Base-by-base conservation (phyloP, 73 alveolate species). In the Paramecium tetraurelia region DNA sequence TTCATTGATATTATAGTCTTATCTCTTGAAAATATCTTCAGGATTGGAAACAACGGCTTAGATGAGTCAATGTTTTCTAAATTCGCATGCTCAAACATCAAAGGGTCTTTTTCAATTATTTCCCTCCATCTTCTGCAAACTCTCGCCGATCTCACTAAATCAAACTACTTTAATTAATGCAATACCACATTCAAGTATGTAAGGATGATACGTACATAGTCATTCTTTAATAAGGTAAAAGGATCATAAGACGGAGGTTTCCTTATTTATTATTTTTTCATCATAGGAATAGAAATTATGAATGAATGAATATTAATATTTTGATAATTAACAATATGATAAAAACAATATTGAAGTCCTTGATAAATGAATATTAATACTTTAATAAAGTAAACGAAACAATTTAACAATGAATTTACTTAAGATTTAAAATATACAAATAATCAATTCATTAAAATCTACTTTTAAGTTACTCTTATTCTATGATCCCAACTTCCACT, bases 401-500 rank as follows among this genome's bases (percentile, higher is more conserved):
- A 35, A 7, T 35, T 35, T n/a, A n/a, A n/a, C n/a, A n/a, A n/a
- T n/a, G n/a, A n/a, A n/a, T n/a, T n/a, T n/a, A n/a, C n/a, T n/a
- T n/a, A n/a, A 40, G 48, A 40, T 7, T 40, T 38, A 2, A 40
- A 40, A 40, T 40, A 40, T 40, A 40, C 48, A 40, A 40, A 40
- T 40, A 3, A 40, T 53, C 69, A 53, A 53, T 53, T 53, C 69
- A 53, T 53, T n/a, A 53, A 8, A 18, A 53, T 53, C 5, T 31
- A 53, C 21, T 22, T 53, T 18, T 53, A 53, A 2, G 69, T 68
- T 18, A 75, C 59, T 75, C 87, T 75, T 8, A 75, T 75, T 75
- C 87, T 75, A 75, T 75, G 87, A 75, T 75, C 87, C 87, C 87
- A 75, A n/a, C 68, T 36, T 14, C 40, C 87, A n/a, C 69, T 75